These are phyloP conservation scores for Aspergillus texensis DNA, from an alignment of 2,329 filamentous ascomycete genomes.

Conservation along the genomic window DNA sequence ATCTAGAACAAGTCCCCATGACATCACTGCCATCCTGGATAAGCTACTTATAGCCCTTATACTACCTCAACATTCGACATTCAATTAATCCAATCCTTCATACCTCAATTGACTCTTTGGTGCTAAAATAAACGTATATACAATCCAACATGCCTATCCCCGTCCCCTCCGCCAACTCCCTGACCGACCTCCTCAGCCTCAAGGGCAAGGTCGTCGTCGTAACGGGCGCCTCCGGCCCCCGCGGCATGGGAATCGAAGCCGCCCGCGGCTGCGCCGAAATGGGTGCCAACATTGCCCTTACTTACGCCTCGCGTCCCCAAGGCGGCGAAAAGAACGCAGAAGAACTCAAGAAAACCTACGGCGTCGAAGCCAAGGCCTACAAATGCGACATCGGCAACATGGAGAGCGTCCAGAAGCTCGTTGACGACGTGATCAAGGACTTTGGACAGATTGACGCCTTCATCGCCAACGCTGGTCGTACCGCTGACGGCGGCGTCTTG, in stretches of 20 bases:
- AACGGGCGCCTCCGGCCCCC: conserved; percentile 59
- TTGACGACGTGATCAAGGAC: conserved; percentile 64
- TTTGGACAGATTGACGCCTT: conserved; percentile 71
- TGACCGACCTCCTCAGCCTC: conserved; percentile 50
- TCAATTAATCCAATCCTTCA: not conserved
- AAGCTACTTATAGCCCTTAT: not conserved
- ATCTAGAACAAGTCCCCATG: not conserved
- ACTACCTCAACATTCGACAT: not conserved
- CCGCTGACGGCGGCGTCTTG: conserved; percentile 68
- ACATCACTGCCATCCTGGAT: not conserved
- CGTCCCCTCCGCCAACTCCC: conserved; percentile 36
- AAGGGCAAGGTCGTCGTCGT: conserved; percentile 52
- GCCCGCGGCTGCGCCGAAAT: conserved; percentile 67
- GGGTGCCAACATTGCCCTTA: conserved; percentile 67
- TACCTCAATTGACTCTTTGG: not conserved
- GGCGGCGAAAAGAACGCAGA: conserved; percentile 69
- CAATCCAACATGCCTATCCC: conserved; percentile 41
- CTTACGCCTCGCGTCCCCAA: conserved; percentile 63
- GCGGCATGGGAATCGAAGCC: conserved; percentile 69
- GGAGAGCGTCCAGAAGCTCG: conserved; percentile 58
- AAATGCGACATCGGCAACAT: conserved; percentile 64
- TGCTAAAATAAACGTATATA: not conserved
- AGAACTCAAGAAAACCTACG: conserved; percentile 61
- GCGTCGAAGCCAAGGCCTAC: conserved; percentile 69
- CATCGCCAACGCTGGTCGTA: conserved; percentile 71